These are phyloP conservation scores for Hemileia vastatrix DNA, from an alignment of 1,284 basidiomycete species.

Conservation along the genomic window DNA sequence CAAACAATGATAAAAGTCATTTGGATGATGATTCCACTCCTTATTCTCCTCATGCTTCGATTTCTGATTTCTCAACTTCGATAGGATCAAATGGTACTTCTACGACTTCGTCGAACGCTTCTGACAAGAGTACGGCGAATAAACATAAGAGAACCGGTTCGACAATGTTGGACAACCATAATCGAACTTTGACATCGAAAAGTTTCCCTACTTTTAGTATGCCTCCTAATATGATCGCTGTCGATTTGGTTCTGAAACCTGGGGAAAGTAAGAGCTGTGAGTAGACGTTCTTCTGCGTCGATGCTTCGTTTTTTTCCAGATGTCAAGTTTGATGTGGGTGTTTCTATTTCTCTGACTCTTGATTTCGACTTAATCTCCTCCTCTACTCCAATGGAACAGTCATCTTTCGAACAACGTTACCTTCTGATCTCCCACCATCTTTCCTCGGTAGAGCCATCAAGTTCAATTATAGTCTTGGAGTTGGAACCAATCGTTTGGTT, in stretches of 20 bases:
- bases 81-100: background rate
- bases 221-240: constrained; percentile 38
- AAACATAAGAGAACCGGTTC: constrained; percentile 33
- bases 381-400: too few species aligned
- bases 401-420: too few species aligned
- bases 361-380: too few species aligned
- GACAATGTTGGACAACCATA: constrained; percentile 34
- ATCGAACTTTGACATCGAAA: constrained; percentile 33
- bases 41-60: background rate
- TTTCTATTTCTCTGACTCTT: too few species aligned
- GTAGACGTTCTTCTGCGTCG: background rate
- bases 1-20: background rate
- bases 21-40: background rate
- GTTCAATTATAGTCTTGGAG: constrained; percentile 77
- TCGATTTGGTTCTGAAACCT: constrained; percentile 36
- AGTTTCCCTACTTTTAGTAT: constrained; percentile 37
- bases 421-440: constrained; percentile 73
- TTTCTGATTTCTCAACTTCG: background rate
- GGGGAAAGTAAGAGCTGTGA: constrained; percentile 35
- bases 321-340: too few species aligned
- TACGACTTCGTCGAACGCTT: background rate
- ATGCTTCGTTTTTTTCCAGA: background rate
- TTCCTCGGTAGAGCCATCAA: constrained; percentile 71
- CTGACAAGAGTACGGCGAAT: background rate
- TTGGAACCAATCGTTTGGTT: constrained; percentile 81